Conservation (phyloP, 257 asterid genomes). For the Ajuga chamaepitys region DNA sequence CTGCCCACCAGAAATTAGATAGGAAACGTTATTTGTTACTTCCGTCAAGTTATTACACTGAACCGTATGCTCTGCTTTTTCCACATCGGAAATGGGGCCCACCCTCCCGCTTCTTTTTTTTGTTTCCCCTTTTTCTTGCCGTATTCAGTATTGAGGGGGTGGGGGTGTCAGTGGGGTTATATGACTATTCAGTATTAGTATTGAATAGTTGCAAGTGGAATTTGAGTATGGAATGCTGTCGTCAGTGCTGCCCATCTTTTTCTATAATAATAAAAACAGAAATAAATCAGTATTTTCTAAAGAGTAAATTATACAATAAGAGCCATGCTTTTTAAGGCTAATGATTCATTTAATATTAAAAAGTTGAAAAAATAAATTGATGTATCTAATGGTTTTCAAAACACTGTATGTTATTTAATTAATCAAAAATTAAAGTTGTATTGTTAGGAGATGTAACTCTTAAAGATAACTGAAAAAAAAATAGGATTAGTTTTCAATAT, state of each 20-base stretch:
- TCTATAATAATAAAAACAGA: background rate
- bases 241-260: background rate
- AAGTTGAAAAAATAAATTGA: too few species aligned
- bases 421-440: too few species aligned
- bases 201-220: constrained; percentile 7
- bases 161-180: background rate
- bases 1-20: constrained; percentile 24
- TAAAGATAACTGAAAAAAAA: too few species aligned
- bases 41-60: constrained; percentile 15
- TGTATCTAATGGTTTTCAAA: too few species aligned
- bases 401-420: too few species aligned
- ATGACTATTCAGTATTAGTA: background rate
- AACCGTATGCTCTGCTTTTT: constrained; percentile 16
- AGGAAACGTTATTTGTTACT: constrained; percentile 11
- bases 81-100: constrained; percentile 23
- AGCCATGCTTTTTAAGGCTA: too few species aligned
- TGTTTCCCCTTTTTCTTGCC: background rate
- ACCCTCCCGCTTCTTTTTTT: background rate
- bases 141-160: too few species aligned
- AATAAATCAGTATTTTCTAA: background rate
- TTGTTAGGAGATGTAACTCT: too few species aligned
- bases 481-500: too few species aligned
- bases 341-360: too few species aligned
- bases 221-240: background rate
- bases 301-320: too few species aligned